Evolutionary conservation across 352 stramenopile species (phyloP), one percentile per base, ranked within the genome.

Genomic region (Thraustochytrium striatum): DNA sequence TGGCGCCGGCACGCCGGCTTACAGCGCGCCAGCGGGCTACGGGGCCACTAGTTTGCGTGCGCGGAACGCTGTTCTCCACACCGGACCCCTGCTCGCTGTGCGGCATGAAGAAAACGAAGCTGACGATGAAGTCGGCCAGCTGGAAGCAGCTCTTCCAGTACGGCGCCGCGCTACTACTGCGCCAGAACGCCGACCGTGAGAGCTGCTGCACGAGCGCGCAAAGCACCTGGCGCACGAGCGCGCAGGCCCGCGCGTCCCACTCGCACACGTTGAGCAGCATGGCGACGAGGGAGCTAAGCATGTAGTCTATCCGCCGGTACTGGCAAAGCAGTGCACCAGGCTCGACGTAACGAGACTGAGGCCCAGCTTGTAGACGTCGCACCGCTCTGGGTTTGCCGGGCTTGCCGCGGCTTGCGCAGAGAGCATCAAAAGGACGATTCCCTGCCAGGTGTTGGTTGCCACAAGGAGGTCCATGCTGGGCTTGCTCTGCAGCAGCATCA

Each of bases 91-190:
- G n/a, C n/a, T n/a, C n/a, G n/a, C n/a, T n/a, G n/a, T n/a, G 36
- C 36, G 61, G 61, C 36, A 38, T 16, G 52, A 75, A 75, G 36
- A 75, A 75, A 28, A 68, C 36, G 36, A 75, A 61, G 2, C n/a
- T 32, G 52, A 44, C 25, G 7, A 38, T 35, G 30, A 75, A 75
- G 32, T 38, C 41, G 9, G 52, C 65, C 3, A 75, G 41, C 0
- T 72, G 32, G 25, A 75, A 62, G 9, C 44, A 75, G 36, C 30
- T 38, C n/a, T 72, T 38, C 65, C 65, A 75, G 21, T 7, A 25
- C 47, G 47, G 41, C 0, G 41, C 35, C 32, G 61, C 9, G 25
- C 11, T 28, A 0, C 50, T 38, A 3, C 16, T 62, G 21, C 65
- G 65, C 65, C 65, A 75, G 39, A 75, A 75, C 7, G 7, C 65